A percentile compares a stretch with the other conserved stretches of the same genome.
phyloP scores from a whole-genome alignment of 805 yeast species.

The Candida pseudoglaebosa region DNA sequence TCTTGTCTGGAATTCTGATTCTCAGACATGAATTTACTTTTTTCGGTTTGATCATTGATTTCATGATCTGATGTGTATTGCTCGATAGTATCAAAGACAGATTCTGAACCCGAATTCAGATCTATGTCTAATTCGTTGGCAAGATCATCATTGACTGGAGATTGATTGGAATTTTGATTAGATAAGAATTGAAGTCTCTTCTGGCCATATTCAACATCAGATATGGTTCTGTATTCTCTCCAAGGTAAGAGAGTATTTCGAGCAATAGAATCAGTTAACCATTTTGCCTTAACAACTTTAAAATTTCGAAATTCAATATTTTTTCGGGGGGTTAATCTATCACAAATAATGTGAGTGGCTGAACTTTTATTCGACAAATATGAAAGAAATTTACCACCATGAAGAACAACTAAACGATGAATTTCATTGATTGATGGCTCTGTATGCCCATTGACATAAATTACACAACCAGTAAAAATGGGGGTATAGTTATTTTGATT shows the following conservation, averaged over 20 bases:
- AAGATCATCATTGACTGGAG: constrained; percentile 1
- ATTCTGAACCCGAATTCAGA: background rate
- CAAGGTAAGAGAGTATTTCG: constrained; percentile 53
- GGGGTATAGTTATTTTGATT: constrained; percentile 15
- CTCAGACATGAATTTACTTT: too few species aligned
- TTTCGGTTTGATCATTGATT: too few species aligned
- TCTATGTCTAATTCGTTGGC: constrained; percentile 4
- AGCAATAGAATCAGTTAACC: constrained; percentile 70
- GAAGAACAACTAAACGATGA: constrained; percentile 62
- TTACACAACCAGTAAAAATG: constrained; percentile 58
- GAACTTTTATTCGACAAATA: constrained; percentile 64
- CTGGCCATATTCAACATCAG: constrained; percentile 54
- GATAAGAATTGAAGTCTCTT: constrained; percentile 23
- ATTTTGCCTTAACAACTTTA: constrained; percentile 75
- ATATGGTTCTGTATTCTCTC: constrained; percentile 58
- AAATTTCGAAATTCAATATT: constrained; percentile 57
- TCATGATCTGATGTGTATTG: too few species aligned
- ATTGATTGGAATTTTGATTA: background rate
- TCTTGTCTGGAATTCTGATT: background rate
- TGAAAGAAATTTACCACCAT: constrained; percentile 79
- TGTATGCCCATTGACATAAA: constrained; percentile 89
- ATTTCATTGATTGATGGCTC: constrained; percentile 71
- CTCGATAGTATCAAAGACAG: background rate
- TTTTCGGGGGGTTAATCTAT: constrained; percentile 74
- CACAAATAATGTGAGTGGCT: constrained; percentile 84